Percentiles rank a stretch among this genome's conserved stretches.
Evolutionary conservation across 331 rosid species (phyloP).

Genomic region (Telfairia occidentalis): DNA sequence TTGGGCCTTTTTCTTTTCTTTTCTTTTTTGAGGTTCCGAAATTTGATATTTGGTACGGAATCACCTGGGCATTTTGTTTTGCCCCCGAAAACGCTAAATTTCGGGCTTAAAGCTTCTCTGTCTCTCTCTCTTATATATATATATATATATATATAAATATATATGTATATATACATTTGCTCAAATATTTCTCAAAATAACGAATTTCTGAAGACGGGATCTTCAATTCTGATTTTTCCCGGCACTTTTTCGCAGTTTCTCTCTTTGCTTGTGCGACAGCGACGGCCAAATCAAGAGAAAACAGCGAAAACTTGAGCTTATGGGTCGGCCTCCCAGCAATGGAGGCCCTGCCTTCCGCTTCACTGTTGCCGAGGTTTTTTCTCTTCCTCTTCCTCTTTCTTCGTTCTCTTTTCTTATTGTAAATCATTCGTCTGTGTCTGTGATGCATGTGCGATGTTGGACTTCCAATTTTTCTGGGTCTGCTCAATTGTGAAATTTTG

Average conservation of each 20-base stretch:
- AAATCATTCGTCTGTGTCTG: background rate
- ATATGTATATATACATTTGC: background rate
- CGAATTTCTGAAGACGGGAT: slow-evolving; percentile 11
- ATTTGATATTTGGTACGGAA: slow-evolving; percentile 2
- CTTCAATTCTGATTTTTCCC: slow-evolving; percentile 7
- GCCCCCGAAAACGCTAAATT: background rate
- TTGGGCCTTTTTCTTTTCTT: background rate
- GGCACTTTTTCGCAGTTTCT: slow-evolving; percentile 1
- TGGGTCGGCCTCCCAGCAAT: slow-evolving; percentile 95
- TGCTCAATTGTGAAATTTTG: background rate
- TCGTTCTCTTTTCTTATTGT: background rate
- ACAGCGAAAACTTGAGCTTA: slow-evolving; percentile 10
- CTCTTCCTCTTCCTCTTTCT: background rate
- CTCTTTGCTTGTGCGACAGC: background rate
- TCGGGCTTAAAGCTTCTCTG: background rate
- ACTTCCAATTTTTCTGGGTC: background rate
- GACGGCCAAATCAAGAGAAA: background rate
- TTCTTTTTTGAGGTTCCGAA: background rate
- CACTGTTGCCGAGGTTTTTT: slow-evolving; percentile 35
- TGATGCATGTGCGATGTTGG: background rate
- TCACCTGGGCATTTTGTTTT: slow-evolving; percentile 5
- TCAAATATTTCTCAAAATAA: background rate
- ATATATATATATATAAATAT: background rate
- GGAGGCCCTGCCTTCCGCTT: slow-evolving; percentile 97
- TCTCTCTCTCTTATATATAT: background rate